Evolutionary conservation across 208 protist species (phyloP), one percentile per base, ranked within the genome.

Genomic region (Porcisia hertigi): DNA sequence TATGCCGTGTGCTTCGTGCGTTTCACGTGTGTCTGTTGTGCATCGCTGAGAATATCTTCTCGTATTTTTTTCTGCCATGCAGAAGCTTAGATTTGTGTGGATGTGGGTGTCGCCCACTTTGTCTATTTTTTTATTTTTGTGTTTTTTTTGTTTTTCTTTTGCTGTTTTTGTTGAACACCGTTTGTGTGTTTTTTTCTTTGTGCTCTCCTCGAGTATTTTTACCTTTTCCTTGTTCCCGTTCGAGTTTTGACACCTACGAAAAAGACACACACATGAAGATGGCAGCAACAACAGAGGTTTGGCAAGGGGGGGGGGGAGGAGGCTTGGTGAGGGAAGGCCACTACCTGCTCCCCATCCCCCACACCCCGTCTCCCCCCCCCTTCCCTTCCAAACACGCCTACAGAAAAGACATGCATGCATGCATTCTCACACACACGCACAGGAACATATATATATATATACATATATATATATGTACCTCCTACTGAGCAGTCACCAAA

Each of bases 81-180:
- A 4, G 36, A 53, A 62, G 52, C 36, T 62, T 65, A 9, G 9
- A 18, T 45, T 36, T 65, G 30, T 64, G n/a, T 65, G n/a, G n/a
- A n/a, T n/a, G n/a, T n/a, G n/a, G 9, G n/a, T 65, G 16, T 43
- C 53, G 47, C 69, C 76, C 72, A 49, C 59, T 77, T 75, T 41
- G 2, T 30, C 34, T 72, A 16, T 45, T 72, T 60, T 62, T 62
- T 62, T 45, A 65, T 65, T n/a, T n/a, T 65, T 65, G 34, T 65
- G n/a, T 36, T 43, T 65, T 43, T 45, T 43, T 63, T 12, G 8
- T 64, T 41, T 23, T n/a, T 36, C 25, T 43, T 36, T 36, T 65
- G 16, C 59, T 45, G 59, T 1, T 23, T 43, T 34, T n/a, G n/a
- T 65, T 49, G 45, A 49, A 34, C 39, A n/a, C 36, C 34, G n/a